These are phyloP conservation scores for Phytophthora cajani DNA, from an alignment of 352 stramenopile species.

Conservation along the genomic window DNA sequence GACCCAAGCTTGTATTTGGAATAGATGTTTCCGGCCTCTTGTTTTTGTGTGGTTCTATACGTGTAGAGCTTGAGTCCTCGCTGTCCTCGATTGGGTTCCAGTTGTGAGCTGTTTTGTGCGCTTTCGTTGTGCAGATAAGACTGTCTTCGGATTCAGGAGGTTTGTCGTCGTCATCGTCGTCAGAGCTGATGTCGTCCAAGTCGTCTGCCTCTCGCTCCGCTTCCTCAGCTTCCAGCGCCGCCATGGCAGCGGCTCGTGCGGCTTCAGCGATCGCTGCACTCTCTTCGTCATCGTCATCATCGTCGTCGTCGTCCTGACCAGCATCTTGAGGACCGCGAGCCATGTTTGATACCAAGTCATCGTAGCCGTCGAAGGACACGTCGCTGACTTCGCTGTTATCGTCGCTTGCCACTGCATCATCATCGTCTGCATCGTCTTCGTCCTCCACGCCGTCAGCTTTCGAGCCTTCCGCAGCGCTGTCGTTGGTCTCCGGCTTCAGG, in stretches of 20 bases:
- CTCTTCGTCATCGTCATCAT: constrained; percentile 34
- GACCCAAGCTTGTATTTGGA: constrained; percentile 35
- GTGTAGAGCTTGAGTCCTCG: constrained; percentile 1
- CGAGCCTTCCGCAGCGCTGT: constrained; percentile 22
- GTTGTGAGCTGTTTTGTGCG: not conserved
- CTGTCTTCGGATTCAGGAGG: constrained; percentile 62
- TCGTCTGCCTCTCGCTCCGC: constrained; percentile 23
- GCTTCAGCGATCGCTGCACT: constrained; percentile 23
- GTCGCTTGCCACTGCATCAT: constrained; percentile 26
- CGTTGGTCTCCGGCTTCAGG: constrained; percentile 6
- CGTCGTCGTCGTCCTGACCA: constrained; percentile 31
- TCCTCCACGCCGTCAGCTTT: constrained; percentile 27
- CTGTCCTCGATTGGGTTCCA: not conserved
- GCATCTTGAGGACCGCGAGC: constrained; percentile 2
- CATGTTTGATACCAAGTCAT: constrained; percentile 55
- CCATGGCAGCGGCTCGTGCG: constrained; percentile 32
- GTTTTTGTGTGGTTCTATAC: constrained; percentile 5
- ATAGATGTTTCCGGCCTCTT: constrained; percentile 43
- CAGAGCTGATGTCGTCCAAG: constrained; percentile 60
- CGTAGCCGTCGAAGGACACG: constrained; percentile 71
- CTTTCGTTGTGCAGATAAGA: constrained; percentile 31
- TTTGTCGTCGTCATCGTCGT: constrained; percentile 35
- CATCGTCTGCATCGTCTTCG: constrained; percentile 8
- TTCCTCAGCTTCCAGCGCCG: constrained; percentile 44
- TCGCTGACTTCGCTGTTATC: constrained; percentile 85